These are phyloP conservation scores for Pichiaceae sp. DNA, from an alignment of 1,139 yeast genomes.

Conservation along the genomic window DNA sequence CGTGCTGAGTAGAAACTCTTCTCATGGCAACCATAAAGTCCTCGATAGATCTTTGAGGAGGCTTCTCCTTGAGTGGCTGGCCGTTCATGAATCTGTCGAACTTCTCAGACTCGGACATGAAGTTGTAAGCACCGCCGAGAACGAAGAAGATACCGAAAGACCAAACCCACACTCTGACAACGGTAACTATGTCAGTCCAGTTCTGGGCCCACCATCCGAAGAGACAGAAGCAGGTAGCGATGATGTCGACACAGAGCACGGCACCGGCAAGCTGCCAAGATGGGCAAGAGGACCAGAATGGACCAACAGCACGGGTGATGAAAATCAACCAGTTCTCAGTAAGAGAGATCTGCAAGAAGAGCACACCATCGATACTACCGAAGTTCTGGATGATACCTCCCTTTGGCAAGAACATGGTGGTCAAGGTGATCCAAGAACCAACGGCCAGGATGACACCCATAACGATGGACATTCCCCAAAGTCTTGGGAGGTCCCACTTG, in stretches of 20 bases:
- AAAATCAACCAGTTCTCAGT: conserved; percentile 96
- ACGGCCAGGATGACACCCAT: conserved; percentile 76
- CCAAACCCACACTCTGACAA: conserved; percentile 89
- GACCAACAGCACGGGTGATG: conserved; percentile 92
- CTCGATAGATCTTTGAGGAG: conserved; percentile 75
- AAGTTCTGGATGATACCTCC: conserved; percentile 94
- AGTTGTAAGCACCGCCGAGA: conserved; percentile 93
- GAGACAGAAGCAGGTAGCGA: conserved; percentile 83
- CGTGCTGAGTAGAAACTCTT: conserved; percentile 98
- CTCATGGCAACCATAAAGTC: conserved; percentile 96
- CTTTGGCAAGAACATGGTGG: conserved; percentile 78
- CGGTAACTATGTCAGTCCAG: conserved; percentile 95
- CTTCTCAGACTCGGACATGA: conserved; percentile 78
- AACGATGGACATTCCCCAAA: conserved; percentile 91
- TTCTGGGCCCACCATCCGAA: conserved; percentile 99
- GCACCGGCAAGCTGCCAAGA: conserved; percentile 96
- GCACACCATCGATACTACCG: conserved; percentile 86
- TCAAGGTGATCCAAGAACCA: conserved; percentile 89
- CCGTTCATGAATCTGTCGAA: conserved; percentile 96
- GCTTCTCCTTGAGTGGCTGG: conserved; percentile 57
- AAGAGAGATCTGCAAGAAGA: conserved; percentile 85
- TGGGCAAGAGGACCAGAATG: conserved; percentile 89
- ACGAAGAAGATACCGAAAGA: conserved; percentile 88
- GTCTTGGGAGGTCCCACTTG: conserved; percentile 97
- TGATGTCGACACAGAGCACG: conserved; percentile 76